phyloP scores from a whole-genome alignment of 225 moss, liverwort and hornwort genomes.

The Marchantia paleacea region DNA sequence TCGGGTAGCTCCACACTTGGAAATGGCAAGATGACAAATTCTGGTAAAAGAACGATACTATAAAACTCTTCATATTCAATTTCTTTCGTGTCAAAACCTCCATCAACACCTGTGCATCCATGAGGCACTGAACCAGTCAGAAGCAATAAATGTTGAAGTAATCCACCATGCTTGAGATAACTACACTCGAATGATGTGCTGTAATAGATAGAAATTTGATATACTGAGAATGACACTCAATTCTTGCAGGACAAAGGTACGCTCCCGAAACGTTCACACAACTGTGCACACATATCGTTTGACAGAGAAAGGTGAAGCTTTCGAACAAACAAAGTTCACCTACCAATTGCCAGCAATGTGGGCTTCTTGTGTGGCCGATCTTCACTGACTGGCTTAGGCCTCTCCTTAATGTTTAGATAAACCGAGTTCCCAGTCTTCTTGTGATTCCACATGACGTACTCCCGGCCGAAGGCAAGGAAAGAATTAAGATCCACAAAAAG shows the following conservation, averaged over 20 bases:
- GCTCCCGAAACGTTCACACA: not conserved
- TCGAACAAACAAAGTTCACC: not conserved
- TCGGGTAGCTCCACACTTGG: constrained; percentile 97
- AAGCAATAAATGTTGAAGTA: not conserved
- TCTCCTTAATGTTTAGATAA: constrained; percentile 85
- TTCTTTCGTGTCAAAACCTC: constrained; percentile 87
- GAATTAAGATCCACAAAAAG: constrained; percentile 83
- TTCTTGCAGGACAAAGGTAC: not conserved
- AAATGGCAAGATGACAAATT: constrained; percentile 65
- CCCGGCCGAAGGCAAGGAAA: constrained; percentile 95
- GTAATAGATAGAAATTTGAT: not conserved
- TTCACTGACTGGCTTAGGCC: constrained; percentile 74
- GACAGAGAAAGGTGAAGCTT: not conserved
- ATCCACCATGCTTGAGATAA: not conserved
- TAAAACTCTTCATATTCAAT: constrained; percentile 76
- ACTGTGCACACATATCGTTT: not conserved
- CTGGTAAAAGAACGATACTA: constrained; percentile 69
- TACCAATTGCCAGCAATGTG: constrained; percentile 90
- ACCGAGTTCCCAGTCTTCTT: constrained; percentile 85
- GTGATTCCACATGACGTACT: constrained; percentile 90
- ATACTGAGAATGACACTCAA: not conserved
- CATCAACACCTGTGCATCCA: constrained; percentile 65
- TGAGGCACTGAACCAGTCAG: not conserved
- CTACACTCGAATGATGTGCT: not conserved
- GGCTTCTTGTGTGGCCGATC: constrained; percentile 96